Conservation (phyloP, 1,284 basidiomycete genomes). For the Gymnopus androsaceus region DNA sequence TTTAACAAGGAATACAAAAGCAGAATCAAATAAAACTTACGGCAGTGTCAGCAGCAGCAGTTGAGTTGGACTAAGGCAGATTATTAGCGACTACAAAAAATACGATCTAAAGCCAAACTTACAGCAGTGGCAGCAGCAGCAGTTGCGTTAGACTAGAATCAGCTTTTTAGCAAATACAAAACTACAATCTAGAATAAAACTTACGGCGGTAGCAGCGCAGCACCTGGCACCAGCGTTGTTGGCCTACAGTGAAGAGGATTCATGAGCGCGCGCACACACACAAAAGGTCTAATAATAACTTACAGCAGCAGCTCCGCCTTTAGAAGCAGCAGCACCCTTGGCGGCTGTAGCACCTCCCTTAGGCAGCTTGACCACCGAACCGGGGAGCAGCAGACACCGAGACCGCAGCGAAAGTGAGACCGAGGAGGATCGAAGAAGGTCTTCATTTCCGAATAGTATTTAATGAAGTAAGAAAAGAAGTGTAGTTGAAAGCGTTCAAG, state of each 20-base stretch:
- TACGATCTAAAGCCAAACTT: no score
- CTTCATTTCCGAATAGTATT: conserved; percentile 32
- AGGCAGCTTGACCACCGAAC: no score
- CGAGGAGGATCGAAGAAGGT: conserved; percentile 29
- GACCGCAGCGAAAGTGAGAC: conserved; percentile 29
- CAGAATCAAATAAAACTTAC: no score
- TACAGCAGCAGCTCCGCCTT: conserved; percentile 4
- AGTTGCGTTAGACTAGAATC: neutral
- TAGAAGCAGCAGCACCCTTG: conserved; percentile 9
- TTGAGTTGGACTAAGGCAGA: no score
- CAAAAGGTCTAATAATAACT: neutral
- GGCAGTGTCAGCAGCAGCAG: no score
- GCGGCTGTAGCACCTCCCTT: no score
- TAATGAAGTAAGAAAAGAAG: conserved; percentile 23
- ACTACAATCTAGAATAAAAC: no score
- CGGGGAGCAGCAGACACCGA: conserved; percentile 29
- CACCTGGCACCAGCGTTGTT: neutral
- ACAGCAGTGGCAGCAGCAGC: neutral
- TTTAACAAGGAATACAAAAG: no score
- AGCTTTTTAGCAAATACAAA: no score
- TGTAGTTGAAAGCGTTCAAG: conserved; percentile 25
- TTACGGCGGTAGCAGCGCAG: neutral
- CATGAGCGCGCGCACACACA: neutral
- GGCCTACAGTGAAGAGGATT: neutral
- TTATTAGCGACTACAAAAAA: no score